A percentile compares a stretch with the other conserved stretches of the same genome.
phyloP scores from a whole-genome alignment of 257 asterid genomes.

The Penstemon newberryi region DNA sequence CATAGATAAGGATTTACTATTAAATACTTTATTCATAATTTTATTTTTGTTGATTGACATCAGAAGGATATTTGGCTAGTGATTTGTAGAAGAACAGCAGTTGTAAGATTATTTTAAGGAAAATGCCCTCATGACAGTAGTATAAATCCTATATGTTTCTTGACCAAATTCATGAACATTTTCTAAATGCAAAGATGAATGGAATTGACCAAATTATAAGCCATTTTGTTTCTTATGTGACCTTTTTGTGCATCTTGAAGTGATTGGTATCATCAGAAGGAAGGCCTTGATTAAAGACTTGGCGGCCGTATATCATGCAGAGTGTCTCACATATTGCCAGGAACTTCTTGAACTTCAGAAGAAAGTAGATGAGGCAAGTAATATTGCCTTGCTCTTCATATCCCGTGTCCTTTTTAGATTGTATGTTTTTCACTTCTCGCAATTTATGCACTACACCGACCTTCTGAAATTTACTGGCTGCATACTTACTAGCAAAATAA shows the following conservation, averaged over 20 bases:
- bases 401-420: conserved; percentile 7
- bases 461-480: not conserved
- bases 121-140: not conserved
- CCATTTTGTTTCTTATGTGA: conserved; percentile 15
- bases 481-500: not conserved
- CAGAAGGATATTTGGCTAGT: not conserved
- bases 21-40: not conserved
- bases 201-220: not conserved
- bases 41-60: not conserved
- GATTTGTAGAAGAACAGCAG: not conserved
- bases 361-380: conserved; percentile 73
- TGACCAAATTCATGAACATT: not conserved
- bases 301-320: conserved; percentile 89
- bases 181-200: not conserved
- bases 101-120: not conserved
- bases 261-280: conserved; percentile 87
- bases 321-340: conserved; percentile 90
- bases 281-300: conserved; percentile 84
- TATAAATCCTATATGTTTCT: not conserved
- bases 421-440: not conserved
- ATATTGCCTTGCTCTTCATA: conserved; percentile 3
- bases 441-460: not conserved
- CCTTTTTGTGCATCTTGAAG: conserved; percentile 39
- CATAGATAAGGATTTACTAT: not conserved
- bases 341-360: conserved; percentile 87